Evolutionary conservation across 2,329 filamentous ascomycete genomes (phyloP).

Genomic region (Zalaria obscura): DNA sequence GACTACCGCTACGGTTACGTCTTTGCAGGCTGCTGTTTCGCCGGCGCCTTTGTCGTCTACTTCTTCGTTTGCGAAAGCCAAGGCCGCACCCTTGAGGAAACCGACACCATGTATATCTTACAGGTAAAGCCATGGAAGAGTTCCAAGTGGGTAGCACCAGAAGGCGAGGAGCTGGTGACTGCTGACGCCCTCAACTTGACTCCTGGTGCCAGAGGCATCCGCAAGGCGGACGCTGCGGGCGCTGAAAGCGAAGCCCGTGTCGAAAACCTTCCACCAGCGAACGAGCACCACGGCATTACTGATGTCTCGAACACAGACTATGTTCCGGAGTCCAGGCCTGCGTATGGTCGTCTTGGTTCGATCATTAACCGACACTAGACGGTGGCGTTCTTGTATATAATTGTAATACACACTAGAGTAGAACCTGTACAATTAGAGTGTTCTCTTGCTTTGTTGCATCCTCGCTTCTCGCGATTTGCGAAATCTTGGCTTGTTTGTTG

Average conservation of each 20-base stretch:
- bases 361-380: background rate
- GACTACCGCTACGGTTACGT: constrained; percentile 25
- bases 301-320: constrained; percentile 14
- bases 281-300: constrained; percentile 12
- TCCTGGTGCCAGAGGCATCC: constrained; percentile 16
- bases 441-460: too few relatives aligned
- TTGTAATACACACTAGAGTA: too few relatives aligned
- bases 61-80: constrained; percentile 25
- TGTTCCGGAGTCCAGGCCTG: constrained; percentile 9
- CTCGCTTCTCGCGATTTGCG: too few relatives aligned
- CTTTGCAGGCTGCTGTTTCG: constrained; percentile 22
- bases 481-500: too few relatives aligned
- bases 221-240: constrained; percentile 14
- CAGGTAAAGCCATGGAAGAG: constrained; percentile 19
- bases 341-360: background rate
- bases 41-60: constrained; percentile 19
- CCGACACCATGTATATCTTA: constrained; percentile 25
- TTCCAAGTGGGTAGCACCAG: constrained; percentile 17
- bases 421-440: too few relatives aligned
- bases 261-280: constrained; percentile 9
- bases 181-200: constrained; percentile 15
- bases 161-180: constrained; percentile 11
- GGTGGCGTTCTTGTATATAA: too few relatives aligned
- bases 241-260: constrained; percentile 6
- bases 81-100: constrained; percentile 23